Evolutionary conservation across 2,329 filamentous ascomycete genomes (phyloP), one percentile per base, ranked within the genome.

Genomic region (Sphaceloma murrayae): DNA sequence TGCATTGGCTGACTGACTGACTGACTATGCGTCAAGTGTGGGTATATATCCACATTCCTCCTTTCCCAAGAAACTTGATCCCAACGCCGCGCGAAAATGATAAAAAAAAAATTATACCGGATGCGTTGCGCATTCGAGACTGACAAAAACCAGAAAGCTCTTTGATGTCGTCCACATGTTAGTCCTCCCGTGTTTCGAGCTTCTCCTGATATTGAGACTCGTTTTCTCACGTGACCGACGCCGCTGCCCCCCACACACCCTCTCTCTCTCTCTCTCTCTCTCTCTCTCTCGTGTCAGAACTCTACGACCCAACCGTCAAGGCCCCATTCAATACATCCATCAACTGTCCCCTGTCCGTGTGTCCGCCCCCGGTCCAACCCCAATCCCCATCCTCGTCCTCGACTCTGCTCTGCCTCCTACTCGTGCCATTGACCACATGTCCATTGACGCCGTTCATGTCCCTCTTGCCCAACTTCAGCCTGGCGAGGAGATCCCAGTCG

Each of bases 271-370:
- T 11, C 24, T 7, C 11, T 27, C 24, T 27, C 24, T 6, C 11
- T 11, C 11, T 11, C 11, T 27, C 24, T 6, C 11, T 7, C 6
- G 24, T 11, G 24, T 27, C 6, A 6, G 7, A 6, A 27, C 11
- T 6, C 24, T 27, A 34, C 16, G 30, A 45, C 21, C 42, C 42
- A 11, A 45, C 42, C 3, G 42, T 32, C 42, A 45, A 16, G 13
- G 42, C 42, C 4, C 42, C 42, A 36, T 26, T 45, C 22, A 45
- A 18, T 11, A 45, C 42, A 45, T 45, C 42, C 42, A 45, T 19
- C 18, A 45, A 29, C 31, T 21, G 16, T 3, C 8, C 17, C 31
- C 42, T 45, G 14, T 45, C 42, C 13, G 18, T 16, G 4, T 6
- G 11, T 16, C 29, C 30, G 3, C 19, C 42, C 5, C 42, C 42